Conservation (phyloP, 2,329 filamentous ascomycete genomes). For the Calonectria crousiana region DNA sequence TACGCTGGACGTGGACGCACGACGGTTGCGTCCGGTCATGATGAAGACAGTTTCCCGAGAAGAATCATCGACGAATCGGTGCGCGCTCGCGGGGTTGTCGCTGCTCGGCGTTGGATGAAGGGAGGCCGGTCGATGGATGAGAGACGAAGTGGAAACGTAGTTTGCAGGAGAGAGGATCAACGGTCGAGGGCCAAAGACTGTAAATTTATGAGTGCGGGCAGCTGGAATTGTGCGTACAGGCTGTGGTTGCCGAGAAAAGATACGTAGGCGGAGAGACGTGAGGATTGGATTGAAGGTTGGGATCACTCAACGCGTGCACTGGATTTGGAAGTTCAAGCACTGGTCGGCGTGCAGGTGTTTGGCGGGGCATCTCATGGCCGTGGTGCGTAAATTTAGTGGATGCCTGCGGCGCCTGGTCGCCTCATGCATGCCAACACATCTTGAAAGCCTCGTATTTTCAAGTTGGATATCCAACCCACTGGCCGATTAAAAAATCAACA, state of each 20-base stretch:
- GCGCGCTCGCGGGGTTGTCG: not conserved
- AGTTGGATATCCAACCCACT: not conserved
- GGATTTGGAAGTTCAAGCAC: not conserved
- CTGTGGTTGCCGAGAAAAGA: not conserved
- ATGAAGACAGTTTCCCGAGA: constrained; percentile 40
- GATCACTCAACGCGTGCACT: not conserved
- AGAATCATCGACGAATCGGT: constrained; percentile 29
- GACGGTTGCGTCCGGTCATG: constrained; percentile 56
- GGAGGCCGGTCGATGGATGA: not conserved
- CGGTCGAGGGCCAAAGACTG: not conserved
- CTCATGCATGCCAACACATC: not conserved
- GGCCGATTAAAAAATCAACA: not conserved
- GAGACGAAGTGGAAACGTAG: not conserved
- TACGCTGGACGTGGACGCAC: constrained; percentile 59
- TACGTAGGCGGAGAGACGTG: not conserved
- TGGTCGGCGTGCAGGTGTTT: not conserved
- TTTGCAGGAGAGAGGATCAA: not conserved
- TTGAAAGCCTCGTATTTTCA: not conserved
- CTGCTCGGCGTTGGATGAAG: not conserved
- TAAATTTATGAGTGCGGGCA: too few relatives aligned
- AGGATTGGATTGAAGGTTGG: not conserved
- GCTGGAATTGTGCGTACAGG: not conserved
- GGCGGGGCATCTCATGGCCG: not conserved
- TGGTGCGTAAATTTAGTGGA: not conserved
- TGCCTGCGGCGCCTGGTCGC: not conserved